A percentile compares a stretch with the other conserved stretches of the same genome.
Conservation (phyloP, 257 asterid genomes). For the Capsicum pubescens region DNA sequence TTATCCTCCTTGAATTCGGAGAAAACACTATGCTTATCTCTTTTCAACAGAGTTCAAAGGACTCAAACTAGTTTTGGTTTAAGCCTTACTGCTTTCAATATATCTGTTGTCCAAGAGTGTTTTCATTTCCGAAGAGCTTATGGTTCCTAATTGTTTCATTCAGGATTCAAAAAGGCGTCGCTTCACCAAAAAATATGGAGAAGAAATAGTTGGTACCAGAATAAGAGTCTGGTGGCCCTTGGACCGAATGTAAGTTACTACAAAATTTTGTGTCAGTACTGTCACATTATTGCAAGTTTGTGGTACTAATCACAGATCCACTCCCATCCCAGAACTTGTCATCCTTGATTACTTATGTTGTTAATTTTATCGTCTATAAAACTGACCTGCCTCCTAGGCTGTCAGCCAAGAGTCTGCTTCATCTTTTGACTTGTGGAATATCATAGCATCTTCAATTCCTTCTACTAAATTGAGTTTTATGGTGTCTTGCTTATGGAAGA, state of each 20-base stretch:
- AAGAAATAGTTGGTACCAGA: conserved; percentile 54
- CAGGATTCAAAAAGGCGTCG: conserved; percentile 41
- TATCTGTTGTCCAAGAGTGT: not conserved
- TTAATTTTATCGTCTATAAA: not conserved
- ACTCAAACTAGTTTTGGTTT: not conserved
- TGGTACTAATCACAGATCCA: conserved; percentile 24
- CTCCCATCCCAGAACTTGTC: conserved; percentile 17
- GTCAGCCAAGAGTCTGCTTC: conserved; percentile 1
- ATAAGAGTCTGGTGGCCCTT: conserved; percentile 63
- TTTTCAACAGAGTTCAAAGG: conserved; percentile 14
- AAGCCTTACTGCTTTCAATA: not conserved
- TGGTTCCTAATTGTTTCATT: conserved; percentile 25
- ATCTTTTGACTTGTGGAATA: conserved; percentile 21
- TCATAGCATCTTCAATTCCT: conserved; percentile 11
- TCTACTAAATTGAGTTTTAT: conserved; percentile 14
- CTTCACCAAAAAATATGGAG: conserved; percentile 42
- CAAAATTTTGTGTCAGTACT: conserved; percentile 21
- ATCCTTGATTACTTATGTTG: conserved; percentile 17
- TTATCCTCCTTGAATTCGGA: not conserved
- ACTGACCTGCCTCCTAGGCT: conserved; percentile 17
- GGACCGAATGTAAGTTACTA: conserved; percentile 48
- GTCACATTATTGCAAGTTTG: not conserved
- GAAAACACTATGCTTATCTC: not conserved
- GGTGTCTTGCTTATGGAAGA: not conserved
- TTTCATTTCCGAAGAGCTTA: conserved; percentile 13